These are phyloP conservation scores for Hebeloma cylindrosporum DNA, from an alignment of 768 basidiomycete species.

Conservation along the genomic window DNA sequence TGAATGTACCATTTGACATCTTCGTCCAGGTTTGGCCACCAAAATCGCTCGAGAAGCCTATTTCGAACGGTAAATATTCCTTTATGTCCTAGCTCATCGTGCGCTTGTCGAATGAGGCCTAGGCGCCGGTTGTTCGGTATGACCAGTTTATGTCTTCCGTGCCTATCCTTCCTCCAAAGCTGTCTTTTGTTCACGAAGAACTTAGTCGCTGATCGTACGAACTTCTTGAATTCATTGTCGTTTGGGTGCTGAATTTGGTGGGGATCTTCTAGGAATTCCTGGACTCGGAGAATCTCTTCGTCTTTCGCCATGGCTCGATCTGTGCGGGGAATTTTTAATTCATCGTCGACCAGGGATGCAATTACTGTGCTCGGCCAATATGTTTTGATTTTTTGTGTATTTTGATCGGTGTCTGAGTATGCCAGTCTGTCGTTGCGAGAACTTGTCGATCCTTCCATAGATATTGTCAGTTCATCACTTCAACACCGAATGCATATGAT, in stretches of 20 bases:
- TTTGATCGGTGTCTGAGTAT: not conserved
- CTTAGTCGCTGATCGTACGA: slow-evolving; percentile 17
- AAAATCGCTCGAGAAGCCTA: slow-evolving; percentile 21
- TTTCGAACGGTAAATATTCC: slow-evolving; percentile 22
- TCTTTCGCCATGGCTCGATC: not conserved
- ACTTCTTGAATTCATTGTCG: not conserved
- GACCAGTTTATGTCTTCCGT: slow-evolving; percentile 25
- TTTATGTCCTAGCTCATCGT: slow-evolving; percentile 31
- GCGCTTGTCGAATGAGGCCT: slow-evolving; percentile 19
- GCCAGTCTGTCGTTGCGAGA: not conserved
- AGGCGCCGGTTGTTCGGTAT: slow-evolving; percentile 6
- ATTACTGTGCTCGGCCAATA: not conserved
- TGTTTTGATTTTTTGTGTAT: not conserved
- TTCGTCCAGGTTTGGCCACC: slow-evolving; percentile 24
- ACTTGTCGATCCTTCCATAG: slow-evolving; percentile 3
- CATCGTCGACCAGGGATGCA: not conserved
- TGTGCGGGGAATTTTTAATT: not conserved
- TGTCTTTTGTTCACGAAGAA: slow-evolving; percentile 18
- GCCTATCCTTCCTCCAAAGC: slow-evolving; percentile 19
- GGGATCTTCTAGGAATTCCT: slow-evolving; percentile 4
- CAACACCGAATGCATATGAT: slow-evolving; percentile 3
- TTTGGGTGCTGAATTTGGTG: not conserved
- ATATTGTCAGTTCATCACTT: slow-evolving; percentile 4
- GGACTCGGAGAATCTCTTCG: slow-evolving; percentile 1
- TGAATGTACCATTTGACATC: slow-evolving; percentile 32